These are phyloP conservation scores for Cubamyces lactineus DNA, from an alignment of 768 basidiomycete species.

Conservation along the genomic window DNA sequence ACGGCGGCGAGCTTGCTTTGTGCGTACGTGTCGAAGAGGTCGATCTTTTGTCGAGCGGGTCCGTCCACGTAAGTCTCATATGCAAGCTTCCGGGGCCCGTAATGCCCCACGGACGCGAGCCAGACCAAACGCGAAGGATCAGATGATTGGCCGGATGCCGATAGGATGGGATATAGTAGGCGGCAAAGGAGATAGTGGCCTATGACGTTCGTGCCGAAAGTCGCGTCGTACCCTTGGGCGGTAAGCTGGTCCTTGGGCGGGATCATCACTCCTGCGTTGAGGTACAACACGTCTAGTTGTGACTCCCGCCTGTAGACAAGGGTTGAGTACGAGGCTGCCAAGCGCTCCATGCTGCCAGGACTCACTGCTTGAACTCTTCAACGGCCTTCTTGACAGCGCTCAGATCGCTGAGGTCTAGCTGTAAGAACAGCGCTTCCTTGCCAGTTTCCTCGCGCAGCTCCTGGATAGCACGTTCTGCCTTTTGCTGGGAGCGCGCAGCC, in stretches of 20 bases:
- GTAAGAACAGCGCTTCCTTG: conserved; percentile 42
- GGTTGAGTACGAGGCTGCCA: background rate
- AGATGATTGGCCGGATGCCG: conserved; percentile 43
- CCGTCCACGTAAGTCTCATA: conserved; percentile 41
- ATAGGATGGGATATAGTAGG: conserved; percentile 49
- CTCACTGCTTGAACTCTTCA: conserved; percentile 41
- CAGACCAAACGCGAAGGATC: conserved; percentile 53
- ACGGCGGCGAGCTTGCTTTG: conserved; percentile 49
- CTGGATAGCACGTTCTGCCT: conserved; percentile 49
- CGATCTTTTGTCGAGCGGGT: conserved; percentile 23
- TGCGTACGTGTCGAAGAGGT: conserved; percentile 22
- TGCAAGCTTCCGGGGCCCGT: conserved; percentile 35
- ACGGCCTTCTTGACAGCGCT: conserved; percentile 40
- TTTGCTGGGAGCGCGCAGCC: conserved; percentile 48
- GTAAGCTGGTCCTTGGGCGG: conserved; percentile 43
- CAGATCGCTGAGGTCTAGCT: conserved; percentile 46
- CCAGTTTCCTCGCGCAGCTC: conserved; percentile 50
- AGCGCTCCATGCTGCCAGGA: background rate
- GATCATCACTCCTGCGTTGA: conserved; percentile 55
- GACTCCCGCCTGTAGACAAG: conserved; percentile 41
- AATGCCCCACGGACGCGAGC: conserved; percentile 43
- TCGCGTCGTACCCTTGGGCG: conserved; percentile 52
- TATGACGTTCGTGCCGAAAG: conserved; percentile 58
- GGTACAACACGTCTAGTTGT: conserved; percentile 49
- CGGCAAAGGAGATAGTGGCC: conserved; percentile 36